phyloP scores from a whole-genome alignment of 2,329 filamentous ascomycete species.

The Lizonia empirigonia region DNA sequence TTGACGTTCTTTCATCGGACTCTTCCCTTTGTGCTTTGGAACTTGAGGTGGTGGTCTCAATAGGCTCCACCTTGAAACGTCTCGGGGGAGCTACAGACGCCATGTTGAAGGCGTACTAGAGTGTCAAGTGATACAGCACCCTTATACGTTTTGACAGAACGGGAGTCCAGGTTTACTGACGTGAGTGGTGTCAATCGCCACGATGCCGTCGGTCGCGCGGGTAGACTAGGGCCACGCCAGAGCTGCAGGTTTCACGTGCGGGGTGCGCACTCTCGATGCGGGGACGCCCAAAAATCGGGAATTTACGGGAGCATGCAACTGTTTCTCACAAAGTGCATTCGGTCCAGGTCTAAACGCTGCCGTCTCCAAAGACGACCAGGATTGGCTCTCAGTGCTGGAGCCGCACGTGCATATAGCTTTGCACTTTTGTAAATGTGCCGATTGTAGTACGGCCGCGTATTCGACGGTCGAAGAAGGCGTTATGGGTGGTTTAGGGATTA shows the following conservation, averaged over 20 bases:
- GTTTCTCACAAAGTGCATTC: conserved; percentile 5
- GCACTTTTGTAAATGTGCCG: conserved; percentile 1
- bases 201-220: conserved; percentile 24
- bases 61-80: conserved; percentile 47
- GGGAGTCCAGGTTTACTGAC: conserved; percentile 19
- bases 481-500: conserved; percentile 11
- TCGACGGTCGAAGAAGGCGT: conserved; percentile 11
- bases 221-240: conserved; percentile 27
- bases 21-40: conserved; percentile 71
- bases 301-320: conserved; percentile 26
- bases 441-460: conserved; percentile 1
- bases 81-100: conserved; percentile 39
- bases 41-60: conserved; percentile 44
- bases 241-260: conserved; percentile 23
- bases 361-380: not conserved
- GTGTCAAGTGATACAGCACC: conserved; percentile 2
- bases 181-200: conserved; percentile 20
- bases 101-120: conserved; percentile 28
- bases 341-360: not conserved
- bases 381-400: not conserved
- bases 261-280: conserved; percentile 32
- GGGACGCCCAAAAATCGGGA: conserved; percentile 29
- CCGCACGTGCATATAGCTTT: not conserved
- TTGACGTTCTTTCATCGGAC: conserved; percentile 38
- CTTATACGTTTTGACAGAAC: conserved; percentile 13